Evolutionary conservation across 345 rosid genomes (phyloP), one percentile per base, ranked within the genome.

Genomic region (Salix caprea): DNA sequence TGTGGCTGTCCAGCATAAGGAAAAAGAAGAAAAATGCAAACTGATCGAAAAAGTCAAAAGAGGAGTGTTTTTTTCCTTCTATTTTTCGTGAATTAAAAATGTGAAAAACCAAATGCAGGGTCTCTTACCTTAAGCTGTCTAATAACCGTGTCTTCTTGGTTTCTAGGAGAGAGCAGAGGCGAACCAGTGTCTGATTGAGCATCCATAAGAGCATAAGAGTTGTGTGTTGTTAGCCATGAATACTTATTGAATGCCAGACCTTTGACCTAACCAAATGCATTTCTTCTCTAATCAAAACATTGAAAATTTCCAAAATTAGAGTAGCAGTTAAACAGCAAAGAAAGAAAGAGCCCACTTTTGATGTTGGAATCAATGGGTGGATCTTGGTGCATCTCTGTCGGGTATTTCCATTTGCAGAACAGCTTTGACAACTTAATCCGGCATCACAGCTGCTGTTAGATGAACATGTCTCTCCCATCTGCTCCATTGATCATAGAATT

Each of bases 221-320:
- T 96, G 86, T 96, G 99, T 24, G 97, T 92, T 2, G 99, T 95
- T 68, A 95, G 74, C 98, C 97, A 95, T 12, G 98, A 90, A 62
- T 95, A 93, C 39, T 90, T 83, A 85, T 93, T 95, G 87, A 90
- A 93, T 77, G 97, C 83, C 88, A 93, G 79, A 81, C 90, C 94
- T 67, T 89, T 90, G 61, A 90, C 97, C 97, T 95, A 83, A 81
- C 15, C 78, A 88, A 74, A 83, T 64, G 74, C 64, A 30, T 42
- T 64, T 48, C 26, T n/a, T 67, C 7, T 39, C 14, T 1, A 3
- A 67, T 65, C 76, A 74, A 42, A 73, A 65, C 50, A 34, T 54
- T 46, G 30, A 32, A 39, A 24, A 13, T 28, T 11, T 7, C 16
- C 52, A 6, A 39, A 76, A 18, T 5, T 1, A 71, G 13, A 21